A percentile compares a stretch with the other conserved stretches of the same genome.
Conservation (phyloP, 257 asterid species). For the Jaltomata sinuosa region DNA sequence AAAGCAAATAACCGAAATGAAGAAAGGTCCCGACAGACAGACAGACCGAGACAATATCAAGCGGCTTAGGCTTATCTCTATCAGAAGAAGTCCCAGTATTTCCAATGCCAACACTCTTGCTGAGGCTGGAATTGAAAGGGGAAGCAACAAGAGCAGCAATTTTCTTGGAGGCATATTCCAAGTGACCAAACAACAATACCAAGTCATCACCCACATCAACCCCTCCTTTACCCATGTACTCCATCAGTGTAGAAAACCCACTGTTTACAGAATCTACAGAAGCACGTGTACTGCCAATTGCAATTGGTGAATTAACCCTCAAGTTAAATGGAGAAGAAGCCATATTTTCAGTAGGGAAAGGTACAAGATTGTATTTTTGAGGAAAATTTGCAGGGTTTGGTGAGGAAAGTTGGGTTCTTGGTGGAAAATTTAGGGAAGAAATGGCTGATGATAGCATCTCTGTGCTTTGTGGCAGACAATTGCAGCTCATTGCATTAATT, state of each 20-base stretch:
- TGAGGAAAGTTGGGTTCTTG: constrained; percentile 20
- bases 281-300: background rate
- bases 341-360: constrained; percentile 30
- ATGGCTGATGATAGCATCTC: constrained; percentile 41
- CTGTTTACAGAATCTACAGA: constrained; percentile 10
- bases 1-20: background rate
- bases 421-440: constrained; percentile 18
- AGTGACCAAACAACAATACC: constrained; percentile 51
- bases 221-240: constrained; percentile 55
- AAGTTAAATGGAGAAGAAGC: constrained; percentile 20
- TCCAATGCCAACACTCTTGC: constrained; percentile 13
- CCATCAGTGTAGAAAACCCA: constrained; percentile 56
- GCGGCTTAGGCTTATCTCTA: constrained; percentile 94
- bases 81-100: constrained; percentile 18
- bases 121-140: constrained; percentile 60
- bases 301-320: constrained; percentile 27
- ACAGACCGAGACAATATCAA: constrained; percentile 72
- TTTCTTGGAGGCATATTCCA: constrained; percentile 76
- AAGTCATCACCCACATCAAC: constrained; percentile 62
- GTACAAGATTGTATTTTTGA: constrained; percentile 10
- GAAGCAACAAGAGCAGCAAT: constrained; percentile 93
- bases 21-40: background rate
- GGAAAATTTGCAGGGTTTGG: constrained; percentile 16
- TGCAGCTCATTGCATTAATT: no score
- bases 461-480: background rate